Conservation (phyloP, 2,329 filamentous ascomycete genomes). For the Ophiostoma sp. region DNA sequence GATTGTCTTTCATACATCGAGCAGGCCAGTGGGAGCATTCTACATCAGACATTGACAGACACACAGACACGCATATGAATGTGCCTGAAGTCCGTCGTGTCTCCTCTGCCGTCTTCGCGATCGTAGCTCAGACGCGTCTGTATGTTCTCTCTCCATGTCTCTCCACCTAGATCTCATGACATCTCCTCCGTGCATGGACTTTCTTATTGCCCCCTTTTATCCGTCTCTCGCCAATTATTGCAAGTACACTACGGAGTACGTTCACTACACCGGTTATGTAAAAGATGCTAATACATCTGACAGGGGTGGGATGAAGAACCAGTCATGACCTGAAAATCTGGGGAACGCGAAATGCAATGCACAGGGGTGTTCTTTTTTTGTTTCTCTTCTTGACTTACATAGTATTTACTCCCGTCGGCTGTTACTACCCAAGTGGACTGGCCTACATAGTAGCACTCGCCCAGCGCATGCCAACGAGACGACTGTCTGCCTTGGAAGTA, state of each 20-base stretch:
- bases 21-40: not conserved
- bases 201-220: not conserved
- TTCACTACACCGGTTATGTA: no score
- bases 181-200: not conserved
- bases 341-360: slow-evolving; percentile 9
- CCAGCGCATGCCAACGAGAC: not conserved
- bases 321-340: slow-evolving; percentile 11
- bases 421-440: slow-evolving; percentile 4
- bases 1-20: not conserved
- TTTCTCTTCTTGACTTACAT: not conserved
- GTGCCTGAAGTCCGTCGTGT: not conserved
- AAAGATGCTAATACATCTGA: not conserved
- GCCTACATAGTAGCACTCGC: not conserved
- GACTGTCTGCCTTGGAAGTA: not conserved
- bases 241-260: not conserved
- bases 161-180: not conserved
- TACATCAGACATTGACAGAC: not conserved
- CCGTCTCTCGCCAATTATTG: not conserved
- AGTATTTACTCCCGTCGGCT: slow-evolving; percentile 1
- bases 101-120: not conserved
- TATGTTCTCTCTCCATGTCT: not conserved
- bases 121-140: not conserved
- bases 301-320: not conserved
- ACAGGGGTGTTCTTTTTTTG: not conserved
- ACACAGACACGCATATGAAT: not conserved